Conservation (phyloP, 495 filamentous ascomycete species). For the Penicillium mononematosum region DNA sequence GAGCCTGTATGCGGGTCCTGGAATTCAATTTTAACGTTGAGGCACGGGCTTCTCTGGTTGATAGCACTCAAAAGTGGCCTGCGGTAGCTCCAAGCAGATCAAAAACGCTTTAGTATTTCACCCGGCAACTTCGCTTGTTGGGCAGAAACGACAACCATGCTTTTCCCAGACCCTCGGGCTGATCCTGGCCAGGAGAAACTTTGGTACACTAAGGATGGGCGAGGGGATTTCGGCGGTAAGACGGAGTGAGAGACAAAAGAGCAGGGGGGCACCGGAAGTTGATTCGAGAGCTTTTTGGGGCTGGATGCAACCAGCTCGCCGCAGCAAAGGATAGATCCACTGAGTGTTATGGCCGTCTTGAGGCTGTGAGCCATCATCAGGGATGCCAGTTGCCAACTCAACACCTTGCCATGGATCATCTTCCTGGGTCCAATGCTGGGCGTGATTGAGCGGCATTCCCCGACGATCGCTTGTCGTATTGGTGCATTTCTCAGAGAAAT, state of each 20-base stretch:
- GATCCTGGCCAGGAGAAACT: conserved; percentile 36
- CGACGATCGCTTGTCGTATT: conserved; percentile 31
- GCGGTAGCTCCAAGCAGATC: conserved; percentile 2
- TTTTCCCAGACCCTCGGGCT: conserved; percentile 20
- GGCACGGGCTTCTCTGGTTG: conserved; percentile 13
- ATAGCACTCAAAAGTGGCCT: conserved; percentile 15
- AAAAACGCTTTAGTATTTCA: conserved; percentile 8
- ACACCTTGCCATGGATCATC: conserved; percentile 34
- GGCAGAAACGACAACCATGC: conserved; percentile 26
- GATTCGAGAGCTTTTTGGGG: conserved; percentile 24
- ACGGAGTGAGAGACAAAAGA: conserved; percentile 29
- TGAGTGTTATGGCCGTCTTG: conserved; percentile 23
- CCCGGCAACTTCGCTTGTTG: conserved; percentile 27
- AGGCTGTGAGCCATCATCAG: conserved; percentile 27
- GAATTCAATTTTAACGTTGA: conserved; percentile 50
- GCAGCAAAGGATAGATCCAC: conserved; percentile 27
- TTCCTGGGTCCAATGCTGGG: conserved; percentile 19
- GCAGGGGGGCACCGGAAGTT: conserved; percentile 34
- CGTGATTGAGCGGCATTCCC: conserved; percentile 24
- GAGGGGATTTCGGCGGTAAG: conserved; percentile 28
- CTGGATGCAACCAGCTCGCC: conserved; percentile 21
- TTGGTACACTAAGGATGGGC: conserved; percentile 26
- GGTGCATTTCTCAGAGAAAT: conserved; percentile 1
- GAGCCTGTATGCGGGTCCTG: conserved; percentile 43
- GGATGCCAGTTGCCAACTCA: conserved; percentile 41